phyloP scores from a whole-genome alignment of 1,284 basidiomycete species.

The Microbotryum intermedium region DNA sequence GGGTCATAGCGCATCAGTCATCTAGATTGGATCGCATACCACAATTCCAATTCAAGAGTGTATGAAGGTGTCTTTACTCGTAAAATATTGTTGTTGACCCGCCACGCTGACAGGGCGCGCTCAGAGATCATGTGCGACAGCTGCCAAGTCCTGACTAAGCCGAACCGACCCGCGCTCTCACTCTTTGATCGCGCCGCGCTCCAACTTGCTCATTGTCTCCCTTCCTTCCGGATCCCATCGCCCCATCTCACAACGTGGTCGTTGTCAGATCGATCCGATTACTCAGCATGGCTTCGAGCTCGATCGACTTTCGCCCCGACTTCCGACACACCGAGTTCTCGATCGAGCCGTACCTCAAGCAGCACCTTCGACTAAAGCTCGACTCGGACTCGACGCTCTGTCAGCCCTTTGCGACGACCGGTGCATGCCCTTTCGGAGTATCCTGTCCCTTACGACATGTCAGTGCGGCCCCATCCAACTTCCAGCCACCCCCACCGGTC shows the following conservation, averaged over 20 bases:
- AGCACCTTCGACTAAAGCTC: conserved; percentile 74
- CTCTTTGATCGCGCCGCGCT: too few relatives aligned
- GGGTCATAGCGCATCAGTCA: too few relatives aligned
- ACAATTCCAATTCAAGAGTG: too few relatives aligned
- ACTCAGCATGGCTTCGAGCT: not conserved
- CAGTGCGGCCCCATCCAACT: conserved; percentile 68
- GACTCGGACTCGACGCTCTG: conserved; percentile 94
- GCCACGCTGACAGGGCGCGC: too few relatives aligned
- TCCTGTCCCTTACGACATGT: conserved; percentile 81
- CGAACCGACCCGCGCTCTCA: too few relatives aligned
- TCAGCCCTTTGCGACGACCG: conserved; percentile 62
- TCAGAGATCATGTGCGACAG: too few relatives aligned
- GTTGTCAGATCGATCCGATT: not conserved
- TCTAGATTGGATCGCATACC: too few relatives aligned
- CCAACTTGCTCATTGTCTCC: not conserved
- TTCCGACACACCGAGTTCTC: conserved; percentile 88
- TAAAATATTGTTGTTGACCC: too few relatives aligned
- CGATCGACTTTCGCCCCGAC: conserved; percentile 49
- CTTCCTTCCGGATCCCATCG: too few relatives aligned
- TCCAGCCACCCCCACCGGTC: conserved; percentile 69
- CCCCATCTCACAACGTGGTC: too few relatives aligned
- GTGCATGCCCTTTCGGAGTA: conserved; percentile 79
- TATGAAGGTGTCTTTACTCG: too few relatives aligned
- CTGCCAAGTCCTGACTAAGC: too few relatives aligned
- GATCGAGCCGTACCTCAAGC: conserved; percentile 75